phyloP scores from a whole-genome alignment of 1,284 basidiomycete genomes.

The Abortiporus biennis region DNA sequence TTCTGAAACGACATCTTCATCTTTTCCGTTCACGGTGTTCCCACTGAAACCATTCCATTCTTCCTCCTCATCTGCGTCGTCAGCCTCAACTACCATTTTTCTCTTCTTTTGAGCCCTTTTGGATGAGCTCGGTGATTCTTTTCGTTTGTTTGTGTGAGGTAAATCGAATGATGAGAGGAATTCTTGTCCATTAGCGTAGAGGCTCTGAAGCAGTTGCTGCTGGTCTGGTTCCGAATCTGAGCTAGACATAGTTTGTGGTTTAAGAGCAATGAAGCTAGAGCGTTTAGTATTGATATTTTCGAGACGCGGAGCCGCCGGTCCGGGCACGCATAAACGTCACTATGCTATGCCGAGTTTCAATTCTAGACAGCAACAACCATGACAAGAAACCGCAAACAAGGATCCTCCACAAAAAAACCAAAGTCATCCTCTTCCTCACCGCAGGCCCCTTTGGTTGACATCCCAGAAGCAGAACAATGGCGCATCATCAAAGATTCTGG shows the following conservation, averaged over 20 bases:
- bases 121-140: constrained; percentile 9
- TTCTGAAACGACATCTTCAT: constrained; percentile 9
- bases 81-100: not conserved
- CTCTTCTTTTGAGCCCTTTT: constrained; percentile 6
- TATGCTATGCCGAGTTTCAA: too few relatives aligned
- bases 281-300: too few relatives aligned
- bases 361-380: constrained; percentile 25
- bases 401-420: too few relatives aligned
- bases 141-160: constrained; percentile 18
- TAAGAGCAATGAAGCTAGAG: not conserved
- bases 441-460: constrained; percentile 29
- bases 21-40: constrained; percentile 11
- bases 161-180: constrained; percentile 52
- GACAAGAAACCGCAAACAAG: constrained; percentile 37
- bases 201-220: constrained; percentile 39
- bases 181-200: constrained; percentile 60
- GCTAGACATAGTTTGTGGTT: not conserved
- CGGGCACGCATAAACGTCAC: too few relatives aligned
- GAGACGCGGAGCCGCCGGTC: too few relatives aligned
- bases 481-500: constrained; percentile 65
- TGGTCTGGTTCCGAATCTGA: constrained; percentile 12
- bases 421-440: constrained; percentile 10
- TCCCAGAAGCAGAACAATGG: constrained; percentile 73
- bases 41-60: constrained; percentile 21
- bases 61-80: constrained; percentile 16